Percentiles rank a stretch among this genome's conserved stretches.
These are phyloP conservation scores for Arachnomyces sp. DNA, from an alignment of 2,329 filamentous ascomycete species.

Conservation along the genomic window DNA sequence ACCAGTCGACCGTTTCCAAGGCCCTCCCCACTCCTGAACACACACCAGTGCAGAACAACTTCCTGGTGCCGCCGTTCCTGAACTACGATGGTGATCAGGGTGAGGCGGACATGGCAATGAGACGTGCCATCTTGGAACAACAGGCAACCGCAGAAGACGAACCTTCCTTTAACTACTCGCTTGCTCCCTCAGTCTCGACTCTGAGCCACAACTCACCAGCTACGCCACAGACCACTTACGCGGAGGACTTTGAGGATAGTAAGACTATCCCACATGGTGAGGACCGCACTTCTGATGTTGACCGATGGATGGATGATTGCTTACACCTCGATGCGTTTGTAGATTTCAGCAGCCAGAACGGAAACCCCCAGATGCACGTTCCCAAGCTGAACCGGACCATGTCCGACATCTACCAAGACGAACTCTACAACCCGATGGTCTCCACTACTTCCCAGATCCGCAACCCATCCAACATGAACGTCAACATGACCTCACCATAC, in stretches of 20 bases:
- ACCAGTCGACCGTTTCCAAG: constrained; percentile 38
- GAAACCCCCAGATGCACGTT: constrained; percentile 35
- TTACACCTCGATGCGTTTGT: constrained; percentile 53
- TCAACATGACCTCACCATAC: constrained; percentile 42
- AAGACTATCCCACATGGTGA: constrained; percentile 47
- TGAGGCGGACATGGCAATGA: constrained; percentile 52
- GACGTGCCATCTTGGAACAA: constrained; percentile 48
- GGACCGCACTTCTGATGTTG: constrained; percentile 28
- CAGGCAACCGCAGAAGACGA: constrained; percentile 39
- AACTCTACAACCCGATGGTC: constrained; percentile 59
- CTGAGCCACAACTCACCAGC: constrained; percentile 53
- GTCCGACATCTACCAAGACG: constrained; percentile 76
- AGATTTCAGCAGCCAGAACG: constrained; percentile 44
- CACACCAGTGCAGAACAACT: constrained; percentile 45
- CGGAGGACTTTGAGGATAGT: constrained; percentile 44
- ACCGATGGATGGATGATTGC: constrained; percentile 53
- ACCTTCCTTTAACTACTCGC: constrained; percentile 43
- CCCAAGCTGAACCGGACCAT: constrained; percentile 80
- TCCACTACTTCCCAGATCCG: constrained; percentile 30
- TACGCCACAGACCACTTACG: constrained; percentile 49
- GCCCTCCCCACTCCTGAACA: constrained; percentile 48
- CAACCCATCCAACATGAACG: constrained; percentile 24
- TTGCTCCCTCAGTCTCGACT: constrained; percentile 52
- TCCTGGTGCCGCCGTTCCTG: constrained; percentile 39
- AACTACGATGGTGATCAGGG: constrained; percentile 37